phyloP scores from a whole-genome alignment of 2,329 filamentous ascomycete genomes.

The Colletotrichum tropicale region DNA sequence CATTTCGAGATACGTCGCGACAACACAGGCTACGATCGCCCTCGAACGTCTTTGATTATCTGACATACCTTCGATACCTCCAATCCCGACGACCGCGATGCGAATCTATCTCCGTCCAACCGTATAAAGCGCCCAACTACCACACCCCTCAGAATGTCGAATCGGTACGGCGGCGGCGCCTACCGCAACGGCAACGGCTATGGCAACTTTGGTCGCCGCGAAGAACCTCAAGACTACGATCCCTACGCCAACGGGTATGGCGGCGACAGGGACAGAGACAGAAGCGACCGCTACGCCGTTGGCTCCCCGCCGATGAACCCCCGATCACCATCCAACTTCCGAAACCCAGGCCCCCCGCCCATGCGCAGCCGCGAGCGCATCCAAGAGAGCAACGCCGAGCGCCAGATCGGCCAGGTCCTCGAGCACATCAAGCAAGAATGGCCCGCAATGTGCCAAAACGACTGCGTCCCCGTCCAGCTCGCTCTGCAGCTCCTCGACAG shows the following conservation, averaged over 20 bases:
- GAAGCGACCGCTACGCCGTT: conserved; percentile 45
- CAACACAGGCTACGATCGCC: not conserved
- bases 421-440: conserved; percentile 87
- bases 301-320: conserved; percentile 29
- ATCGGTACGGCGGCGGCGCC: conserved; percentile 31
- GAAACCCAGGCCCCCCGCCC: conserved; percentile 31
- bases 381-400: conserved; percentile 55
- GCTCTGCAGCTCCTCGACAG: conserved; percentile 94
- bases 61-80: not conserved
- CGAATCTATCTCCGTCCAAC: not conserved
- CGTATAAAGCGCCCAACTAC: conserved; percentile 12
- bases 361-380: conserved; percentile 29
- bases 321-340: conserved; percentile 30
- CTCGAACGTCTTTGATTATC: not conserved
- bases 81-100: conserved; percentile 6
- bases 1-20: not conserved
- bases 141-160: conserved; percentile 19
- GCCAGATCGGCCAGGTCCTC: conserved; percentile 68
- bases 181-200: conserved; percentile 48
- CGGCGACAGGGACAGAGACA: conserved; percentile 37
- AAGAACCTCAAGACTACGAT: conserved; percentile 59
- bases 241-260: conserved; percentile 49
- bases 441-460: conserved; percentile 87
- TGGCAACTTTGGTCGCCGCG: conserved; percentile 49
- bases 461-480: conserved; percentile 91